phyloP scores from a whole-genome alignment of 768 basidiomycete genomes.

The Porpolomopsis calyptriformis region DNA sequence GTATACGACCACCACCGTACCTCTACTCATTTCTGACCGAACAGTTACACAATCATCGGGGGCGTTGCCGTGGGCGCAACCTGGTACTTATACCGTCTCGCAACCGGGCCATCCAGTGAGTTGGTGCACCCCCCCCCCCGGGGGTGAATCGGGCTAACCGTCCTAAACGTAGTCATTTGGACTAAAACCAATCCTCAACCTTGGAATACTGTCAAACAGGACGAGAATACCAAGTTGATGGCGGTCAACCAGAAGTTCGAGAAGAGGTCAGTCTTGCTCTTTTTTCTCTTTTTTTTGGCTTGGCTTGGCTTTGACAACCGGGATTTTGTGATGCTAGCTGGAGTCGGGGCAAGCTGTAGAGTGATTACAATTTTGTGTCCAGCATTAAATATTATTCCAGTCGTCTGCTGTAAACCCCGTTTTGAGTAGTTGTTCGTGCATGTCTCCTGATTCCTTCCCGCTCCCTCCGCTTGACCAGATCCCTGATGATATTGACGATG shows the following conservation, averaged over 20 bases:
- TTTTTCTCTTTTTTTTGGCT: neutral
- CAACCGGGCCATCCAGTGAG: conserved; percentile 46
- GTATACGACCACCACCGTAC: neutral
- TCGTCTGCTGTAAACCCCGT: too few relatives aligned
- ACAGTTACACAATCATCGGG: conserved; percentile 42
- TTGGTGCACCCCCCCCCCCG: conserved; percentile 6
- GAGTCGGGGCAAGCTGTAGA: conserved; percentile 64
- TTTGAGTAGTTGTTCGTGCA: too few relatives aligned
- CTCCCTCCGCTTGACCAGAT: conserved; percentile 12
- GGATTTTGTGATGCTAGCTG: conserved; percentile 37
- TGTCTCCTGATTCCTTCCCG: conserved; percentile 1
- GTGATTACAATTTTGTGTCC: too few relatives aligned
- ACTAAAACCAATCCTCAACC: conserved; percentile 71
- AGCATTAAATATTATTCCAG: too few relatives aligned
- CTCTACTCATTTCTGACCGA: neutral
- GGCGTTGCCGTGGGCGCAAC: conserved; percentile 44
- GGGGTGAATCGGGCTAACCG: neutral
- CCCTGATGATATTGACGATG: conserved; percentile 25
- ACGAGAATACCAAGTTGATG: conserved; percentile 65
- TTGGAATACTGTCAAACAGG: conserved; percentile 73
- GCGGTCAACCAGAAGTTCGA: conserved; percentile 65
- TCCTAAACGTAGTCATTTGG: conserved; percentile 35
- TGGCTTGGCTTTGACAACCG: conserved; percentile 6
- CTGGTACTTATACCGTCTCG: conserved; percentile 61
- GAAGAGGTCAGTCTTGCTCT: conserved; percentile 43